phyloP scores from a whole-genome alignment of 1,284 basidiomycete genomes.

The Chondrostereum purpureum region DNA sequence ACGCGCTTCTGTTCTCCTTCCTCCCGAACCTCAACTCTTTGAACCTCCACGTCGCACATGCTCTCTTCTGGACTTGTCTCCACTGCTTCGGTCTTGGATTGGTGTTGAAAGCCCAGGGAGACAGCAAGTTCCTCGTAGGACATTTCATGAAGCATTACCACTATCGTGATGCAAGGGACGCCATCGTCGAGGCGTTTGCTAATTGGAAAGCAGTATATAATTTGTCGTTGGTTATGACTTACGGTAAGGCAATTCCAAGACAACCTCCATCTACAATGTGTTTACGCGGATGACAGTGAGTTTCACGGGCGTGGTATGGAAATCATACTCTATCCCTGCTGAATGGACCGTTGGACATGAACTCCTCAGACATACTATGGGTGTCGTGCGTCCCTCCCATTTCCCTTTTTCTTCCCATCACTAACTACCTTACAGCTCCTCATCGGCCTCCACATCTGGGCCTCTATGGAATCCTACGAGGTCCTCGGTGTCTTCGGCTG shows the following conservation, averaged over 20 bases:
- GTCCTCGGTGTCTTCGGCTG: slow-evolving; percentile 93
- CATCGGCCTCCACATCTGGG: slow-evolving; percentile 88
- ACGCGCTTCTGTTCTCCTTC: slow-evolving; percentile 43
- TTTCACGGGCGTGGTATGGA: slow-evolving; percentile 78
- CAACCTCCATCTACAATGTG: background rate
- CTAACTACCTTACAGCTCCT: slow-evolving; percentile 50
- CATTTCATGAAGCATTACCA: slow-evolving; percentile 93
- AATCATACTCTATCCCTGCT: slow-evolving; percentile 74
- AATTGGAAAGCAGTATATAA: slow-evolving; percentile 97
- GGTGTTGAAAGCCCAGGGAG: slow-evolving; percentile 78
- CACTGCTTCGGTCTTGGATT: slow-evolving; percentile 87
- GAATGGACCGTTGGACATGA: slow-evolving; percentile 91
- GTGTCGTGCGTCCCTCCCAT: slow-evolving; percentile 48
- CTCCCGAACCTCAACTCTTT: slow-evolving; percentile 34
- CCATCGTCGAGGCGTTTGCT: slow-evolving; percentile 85
- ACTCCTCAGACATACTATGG: slow-evolving; percentile 82
- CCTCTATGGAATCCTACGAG: slow-evolving; percentile 83
- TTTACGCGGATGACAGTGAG: slow-evolving; percentile 47
- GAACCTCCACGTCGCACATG: slow-evolving; percentile 73
- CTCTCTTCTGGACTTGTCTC: slow-evolving; percentile 81
- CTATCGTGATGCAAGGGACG: slow-evolving; percentile 62
- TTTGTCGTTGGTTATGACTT: slow-evolving; percentile 90
- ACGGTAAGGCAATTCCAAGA: slow-evolving; percentile 49
- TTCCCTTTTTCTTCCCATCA: slow-evolving; percentile 2
- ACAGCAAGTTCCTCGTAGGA: slow-evolving; percentile 84